phyloP scores from a whole-genome alignment of 306 rosid species.

The Lathyrus aphaca region DNA sequence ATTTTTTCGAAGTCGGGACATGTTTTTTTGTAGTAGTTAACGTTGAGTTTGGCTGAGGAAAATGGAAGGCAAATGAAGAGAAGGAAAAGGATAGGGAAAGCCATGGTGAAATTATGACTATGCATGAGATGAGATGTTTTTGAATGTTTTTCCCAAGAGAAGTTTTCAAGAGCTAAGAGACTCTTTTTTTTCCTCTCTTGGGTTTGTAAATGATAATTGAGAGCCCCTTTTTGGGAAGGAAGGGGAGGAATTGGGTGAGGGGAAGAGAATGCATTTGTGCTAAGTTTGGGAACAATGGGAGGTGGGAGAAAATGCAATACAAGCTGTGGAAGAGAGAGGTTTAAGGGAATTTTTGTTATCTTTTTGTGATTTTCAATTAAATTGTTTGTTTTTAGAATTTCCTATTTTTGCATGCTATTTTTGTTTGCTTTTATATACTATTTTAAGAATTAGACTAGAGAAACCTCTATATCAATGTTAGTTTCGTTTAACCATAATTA shows the following conservation, averaged over 20 bases:
- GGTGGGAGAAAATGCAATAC: neutral
- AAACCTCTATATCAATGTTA: too few relatives aligned
- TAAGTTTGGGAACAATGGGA: constrained; percentile 30
- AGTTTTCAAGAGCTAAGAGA: constrained; percentile 16
- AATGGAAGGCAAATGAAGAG: constrained; percentile 45
- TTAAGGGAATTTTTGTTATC: constrained; percentile 33
- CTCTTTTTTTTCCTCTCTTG: constrained; percentile 40
- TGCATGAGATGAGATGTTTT: neutral
- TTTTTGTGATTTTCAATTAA: neutral
- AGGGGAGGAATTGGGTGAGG: neutral
- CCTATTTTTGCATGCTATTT: constrained; percentile 43
- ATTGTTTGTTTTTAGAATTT: neutral
- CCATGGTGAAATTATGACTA: constrained; percentile 30
- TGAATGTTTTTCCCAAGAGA: constrained; percentile 25
- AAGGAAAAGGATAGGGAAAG: constrained; percentile 41
- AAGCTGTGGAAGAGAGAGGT: constrained; percentile 45
- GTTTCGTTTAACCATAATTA: too few relatives aligned
- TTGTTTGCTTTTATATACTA: neutral
- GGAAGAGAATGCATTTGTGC: constrained; percentile 28
- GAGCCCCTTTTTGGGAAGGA: neutral
- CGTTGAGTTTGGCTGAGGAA: constrained; percentile 39
- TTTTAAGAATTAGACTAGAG: too few relatives aligned
- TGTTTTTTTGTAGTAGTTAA: constrained; percentile 48
- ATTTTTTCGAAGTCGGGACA: constrained; percentile 54
- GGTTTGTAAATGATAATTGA: neutral